These are phyloP conservation scores for Candida saitoana DNA, from an alignment of 805 yeast genomes.

Conservation along the genomic window DNA sequence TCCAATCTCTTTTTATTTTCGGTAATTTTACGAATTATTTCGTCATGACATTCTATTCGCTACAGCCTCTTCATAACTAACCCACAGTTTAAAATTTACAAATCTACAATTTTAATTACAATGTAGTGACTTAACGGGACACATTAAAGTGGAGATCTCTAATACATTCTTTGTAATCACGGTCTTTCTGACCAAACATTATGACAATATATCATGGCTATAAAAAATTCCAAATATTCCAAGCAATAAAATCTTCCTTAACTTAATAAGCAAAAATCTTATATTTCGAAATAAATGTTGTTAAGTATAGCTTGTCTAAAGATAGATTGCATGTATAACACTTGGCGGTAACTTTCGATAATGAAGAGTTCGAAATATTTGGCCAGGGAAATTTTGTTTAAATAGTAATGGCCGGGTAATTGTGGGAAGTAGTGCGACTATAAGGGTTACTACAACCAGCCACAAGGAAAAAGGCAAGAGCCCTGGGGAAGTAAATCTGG, in stretches of 20 bases:
- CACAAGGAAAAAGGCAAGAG: not conserved
- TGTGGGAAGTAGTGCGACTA: not conserved
- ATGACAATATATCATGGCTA: constrained; percentile 20
- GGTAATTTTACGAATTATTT: too few relatives aligned
- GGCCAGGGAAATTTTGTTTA: constrained; percentile 8
- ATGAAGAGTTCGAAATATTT: constrained; percentile 7
- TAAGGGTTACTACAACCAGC: not conserved
- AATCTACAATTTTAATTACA: too few relatives aligned
- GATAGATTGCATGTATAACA: constrained; percentile 26
- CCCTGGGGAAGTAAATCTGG: not conserved
- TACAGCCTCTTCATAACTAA: too few relatives aligned
- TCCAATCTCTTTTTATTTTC: too few relatives aligned
- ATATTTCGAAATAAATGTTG: not conserved
- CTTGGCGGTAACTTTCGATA: constrained; percentile 39
- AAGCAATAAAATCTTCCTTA: constrained; percentile 28
- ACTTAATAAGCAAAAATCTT: constrained; percentile 35
- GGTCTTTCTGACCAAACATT: constrained; percentile 34
- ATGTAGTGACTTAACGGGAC: constrained; percentile 47
- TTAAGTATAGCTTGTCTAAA: not conserved
- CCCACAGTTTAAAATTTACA: not conserved
- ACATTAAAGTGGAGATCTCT: constrained; percentile 32
- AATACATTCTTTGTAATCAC: constrained; percentile 41
- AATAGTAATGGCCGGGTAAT: constrained; percentile 17
- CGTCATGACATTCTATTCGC: not conserved
- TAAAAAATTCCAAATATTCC: constrained; percentile 7